A percentile compares a stretch with the other conserved stretches of the same genome.
phyloP scores from a whole-genome alignment of 164 flowering plant species.

The Liriodendron chinense region DNA sequence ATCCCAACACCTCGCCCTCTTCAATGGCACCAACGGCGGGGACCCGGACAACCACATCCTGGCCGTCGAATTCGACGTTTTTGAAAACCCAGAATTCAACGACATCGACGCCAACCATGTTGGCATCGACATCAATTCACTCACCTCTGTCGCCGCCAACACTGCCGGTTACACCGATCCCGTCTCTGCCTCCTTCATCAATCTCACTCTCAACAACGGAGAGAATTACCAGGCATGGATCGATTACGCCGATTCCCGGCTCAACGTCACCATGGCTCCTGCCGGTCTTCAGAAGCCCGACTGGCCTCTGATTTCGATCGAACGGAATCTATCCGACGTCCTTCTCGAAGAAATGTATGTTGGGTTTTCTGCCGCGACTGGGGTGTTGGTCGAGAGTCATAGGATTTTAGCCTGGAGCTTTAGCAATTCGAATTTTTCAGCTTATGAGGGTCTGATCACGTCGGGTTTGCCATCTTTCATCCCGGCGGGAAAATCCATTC shows the following conservation, averaged over 20 bases:
- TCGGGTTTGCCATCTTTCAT: constrained; percentile 37
- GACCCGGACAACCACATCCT: constrained; percentile 11
- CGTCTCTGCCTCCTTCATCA: constrained; percentile 11
- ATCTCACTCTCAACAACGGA: constrained; percentile 25
- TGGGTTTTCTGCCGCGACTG: constrained; percentile 38
- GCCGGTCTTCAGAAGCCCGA: constrained; percentile 32
- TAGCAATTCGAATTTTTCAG: constrained; percentile 36
- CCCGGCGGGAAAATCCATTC: constrained; percentile 12
- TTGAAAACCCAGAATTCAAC: constrained; percentile 8
- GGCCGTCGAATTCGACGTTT: constrained; percentile 18
- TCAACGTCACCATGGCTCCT: constrained; percentile 37
- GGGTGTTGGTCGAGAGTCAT: constrained; percentile 30
- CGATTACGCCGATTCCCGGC: constrained; percentile 20
- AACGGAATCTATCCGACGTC: constrained; percentile 27
- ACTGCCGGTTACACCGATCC: constrained; percentile 24
- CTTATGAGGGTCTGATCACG: constrained; percentile 29
- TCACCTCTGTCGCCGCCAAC: background rate
- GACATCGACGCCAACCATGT: constrained; percentile 16
- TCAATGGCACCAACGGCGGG: constrained; percentile 13
- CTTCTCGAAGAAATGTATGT: constrained; percentile 39
- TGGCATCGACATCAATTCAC: constrained; percentile 16
- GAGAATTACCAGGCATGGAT: constrained; percentile 48
- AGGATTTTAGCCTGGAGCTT: constrained; percentile 43
- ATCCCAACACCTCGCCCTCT: constrained; percentile 24
- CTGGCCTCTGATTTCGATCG: constrained; percentile 22